Percentiles rank a stretch among this genome's conserved stretches.
Evolutionary conservation across 2,329 filamentous ascomycete species (phyloP).

Genomic region (Aspergillus fumigatus): DNA sequence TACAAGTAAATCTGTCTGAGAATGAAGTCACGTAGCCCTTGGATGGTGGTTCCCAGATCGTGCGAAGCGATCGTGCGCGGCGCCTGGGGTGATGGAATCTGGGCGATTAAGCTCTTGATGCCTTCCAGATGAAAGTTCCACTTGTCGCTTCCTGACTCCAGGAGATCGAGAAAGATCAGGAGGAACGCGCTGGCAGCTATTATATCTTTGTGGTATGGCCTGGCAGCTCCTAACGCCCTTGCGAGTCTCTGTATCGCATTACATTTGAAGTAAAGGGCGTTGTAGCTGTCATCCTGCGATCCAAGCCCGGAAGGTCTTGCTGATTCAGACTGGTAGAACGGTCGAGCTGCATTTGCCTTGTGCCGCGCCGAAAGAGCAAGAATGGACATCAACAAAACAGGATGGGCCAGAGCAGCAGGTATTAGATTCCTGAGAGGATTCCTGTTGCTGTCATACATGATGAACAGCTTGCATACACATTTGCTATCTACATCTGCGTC

Average conservation of each 20-base stretch:
- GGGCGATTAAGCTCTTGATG: background rate
- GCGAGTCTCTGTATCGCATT: slow-evolving; percentile 15
- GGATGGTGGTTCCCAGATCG: no score
- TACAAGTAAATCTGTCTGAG: slow-evolving; percentile 4
- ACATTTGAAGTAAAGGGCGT: slow-evolving; percentile 21
- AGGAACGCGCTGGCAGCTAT: slow-evolving; percentile 14
- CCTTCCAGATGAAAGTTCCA: slow-evolving; percentile 17
- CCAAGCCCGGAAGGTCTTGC: background rate
- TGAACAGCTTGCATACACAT: slow-evolving; percentile 32
- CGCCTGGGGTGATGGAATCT: no score
- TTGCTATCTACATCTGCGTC: slow-evolving; percentile 23
- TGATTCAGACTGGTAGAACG: slow-evolving; percentile 16
- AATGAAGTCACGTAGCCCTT: background rate
- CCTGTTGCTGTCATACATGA: slow-evolving; percentile 31
- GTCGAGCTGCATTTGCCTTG: slow-evolving; percentile 24
- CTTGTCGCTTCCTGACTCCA: slow-evolving; percentile 14
- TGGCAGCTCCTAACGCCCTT: slow-evolving; percentile 1
- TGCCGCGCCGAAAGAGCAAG: slow-evolving; percentile 34
- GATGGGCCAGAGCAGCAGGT: slow-evolving; percentile 24
- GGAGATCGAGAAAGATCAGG: slow-evolving; percentile 16
- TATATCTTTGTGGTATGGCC: slow-evolving; percentile 2
- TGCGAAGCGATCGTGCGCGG: no score
- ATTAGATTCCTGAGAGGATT: slow-evolving; percentile 33
- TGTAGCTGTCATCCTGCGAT: slow-evolving; percentile 7
- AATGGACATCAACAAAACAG: slow-evolving; percentile 27